Evolutionary conservation across 2,329 filamentous ascomycete genomes (phyloP).

Genomic region (Stachybotrys elegans): DNA sequence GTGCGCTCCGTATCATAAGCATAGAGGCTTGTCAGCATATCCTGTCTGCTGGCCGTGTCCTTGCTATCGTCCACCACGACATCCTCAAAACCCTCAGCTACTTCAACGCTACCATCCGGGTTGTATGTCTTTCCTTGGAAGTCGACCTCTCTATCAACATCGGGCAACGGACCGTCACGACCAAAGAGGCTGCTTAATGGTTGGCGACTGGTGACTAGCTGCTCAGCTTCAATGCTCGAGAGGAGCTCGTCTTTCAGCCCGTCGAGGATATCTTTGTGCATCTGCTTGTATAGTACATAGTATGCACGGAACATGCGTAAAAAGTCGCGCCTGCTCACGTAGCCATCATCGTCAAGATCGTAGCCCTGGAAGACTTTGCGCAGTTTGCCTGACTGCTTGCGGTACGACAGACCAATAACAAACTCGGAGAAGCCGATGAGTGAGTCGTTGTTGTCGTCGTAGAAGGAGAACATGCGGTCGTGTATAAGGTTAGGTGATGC

Average conservation of each 20-base stretch:
- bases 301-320: constrained; percentile 88
- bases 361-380: constrained; percentile 79
- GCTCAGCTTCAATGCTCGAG: constrained; percentile 68
- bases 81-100: constrained; percentile 52
- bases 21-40: constrained; percentile 53
- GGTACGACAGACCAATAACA: constrained; percentile 70
- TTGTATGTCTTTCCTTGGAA: constrained; percentile 64
- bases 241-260: constrained; percentile 73
- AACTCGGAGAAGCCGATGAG: constrained; percentile 93
- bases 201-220: constrained; percentile 69
- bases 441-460: constrained; percentile 84
- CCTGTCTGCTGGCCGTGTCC: constrained; percentile 56
- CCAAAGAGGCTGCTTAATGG: constrained; percentile 72
- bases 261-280: constrained; percentile 78
- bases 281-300: constrained; percentile 84
- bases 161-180: constrained; percentile 63
- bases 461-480: constrained; percentile 95
- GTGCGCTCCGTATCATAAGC: constrained; percentile 27
- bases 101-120: constrained; percentile 57
- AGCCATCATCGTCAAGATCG: constrained; percentile 85
- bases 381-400: constrained; percentile 64
- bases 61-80: constrained; percentile 55
- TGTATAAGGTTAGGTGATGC: constrained; percentile 84
- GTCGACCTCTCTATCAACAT: constrained; percentile 49
- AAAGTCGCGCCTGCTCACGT: constrained; percentile 79